A percentile compares a stretch with the other conserved stretches of the same genome.
Evolutionary conservation across 805 yeast genomes (phyloP).

Genomic region (Wickerhamomyces chaumierensis): DNA sequence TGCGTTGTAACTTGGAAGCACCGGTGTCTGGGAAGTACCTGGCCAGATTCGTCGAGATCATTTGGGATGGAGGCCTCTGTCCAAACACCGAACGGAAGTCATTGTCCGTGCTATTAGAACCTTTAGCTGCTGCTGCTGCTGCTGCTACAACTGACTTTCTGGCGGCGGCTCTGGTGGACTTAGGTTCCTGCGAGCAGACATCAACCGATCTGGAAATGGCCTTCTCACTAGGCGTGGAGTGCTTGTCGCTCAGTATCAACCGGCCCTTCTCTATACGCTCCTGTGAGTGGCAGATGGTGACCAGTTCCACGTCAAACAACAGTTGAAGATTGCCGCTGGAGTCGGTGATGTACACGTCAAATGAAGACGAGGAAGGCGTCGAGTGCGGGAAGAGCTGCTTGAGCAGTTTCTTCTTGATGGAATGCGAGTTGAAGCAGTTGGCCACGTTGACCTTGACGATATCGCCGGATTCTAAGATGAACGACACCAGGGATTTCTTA

Average conservation of each 20-base stretch:
- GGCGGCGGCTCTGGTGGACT: no score
- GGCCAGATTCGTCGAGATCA: slow-evolving; percentile 78
- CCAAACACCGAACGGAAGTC: slow-evolving; percentile 44
- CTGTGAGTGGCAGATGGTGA: slow-evolving; percentile 69
- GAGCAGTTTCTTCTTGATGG: slow-evolving; percentile 61
- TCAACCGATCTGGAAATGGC: slow-evolving; percentile 48
- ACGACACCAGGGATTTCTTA: slow-evolving; percentile 34
- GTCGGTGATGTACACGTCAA: slow-evolving; percentile 53
- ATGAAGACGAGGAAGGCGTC: slow-evolving; percentile 26
- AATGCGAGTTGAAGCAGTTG: slow-evolving; percentile 72
- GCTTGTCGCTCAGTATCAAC: slow-evolving; percentile 51
- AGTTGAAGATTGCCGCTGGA: slow-evolving; percentile 29
- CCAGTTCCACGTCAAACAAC: slow-evolving; percentile 69
- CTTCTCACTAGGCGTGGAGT: slow-evolving; percentile 49
- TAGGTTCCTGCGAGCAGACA: no score
- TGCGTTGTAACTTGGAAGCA: slow-evolving; percentile 58
- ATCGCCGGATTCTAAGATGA: slow-evolving; percentile 67
- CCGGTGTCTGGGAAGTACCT: slow-evolving; percentile 87
- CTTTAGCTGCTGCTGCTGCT: slow-evolving; percentile 1
- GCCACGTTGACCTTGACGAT: slow-evolving; percentile 56
- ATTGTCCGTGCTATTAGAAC: slow-evolving; percentile 8
- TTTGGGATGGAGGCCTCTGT: slow-evolving; percentile 88
- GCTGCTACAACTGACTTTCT: neutral
- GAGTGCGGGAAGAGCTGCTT: slow-evolving; percentile 37
- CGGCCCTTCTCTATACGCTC: slow-evolving; percentile 63